Percentiles rank a stretch among this genome's conserved stretches.
phyloP scores from a whole-genome alignment of 371 early-diverging fungal species.

The Lichtheimia ornata region DNA sequence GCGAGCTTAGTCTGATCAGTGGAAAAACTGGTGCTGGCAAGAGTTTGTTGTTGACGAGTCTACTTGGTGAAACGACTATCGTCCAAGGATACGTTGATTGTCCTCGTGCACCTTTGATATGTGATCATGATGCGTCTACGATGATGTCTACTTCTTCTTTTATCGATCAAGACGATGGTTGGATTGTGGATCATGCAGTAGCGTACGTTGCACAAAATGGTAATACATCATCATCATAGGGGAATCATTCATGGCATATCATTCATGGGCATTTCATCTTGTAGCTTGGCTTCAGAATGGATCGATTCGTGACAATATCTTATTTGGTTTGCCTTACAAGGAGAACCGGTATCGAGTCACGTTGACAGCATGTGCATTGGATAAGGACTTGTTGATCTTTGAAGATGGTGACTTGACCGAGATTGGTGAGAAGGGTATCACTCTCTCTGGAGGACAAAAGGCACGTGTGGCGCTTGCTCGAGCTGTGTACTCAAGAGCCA shows the following conservation, averaged over 20 bases:
- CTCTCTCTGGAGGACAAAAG: conserved; percentile 78
- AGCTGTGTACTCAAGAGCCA: conserved; percentile 80
- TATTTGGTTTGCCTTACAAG: conserved; percentile 49
- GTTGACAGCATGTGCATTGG: conserved; percentile 60
- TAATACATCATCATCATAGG: conserved; percentile 1
- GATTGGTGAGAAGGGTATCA: conserved; percentile 87
- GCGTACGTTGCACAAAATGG: conserved; percentile 33
- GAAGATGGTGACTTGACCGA: conserved; percentile 88
- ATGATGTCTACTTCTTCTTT: not conserved
- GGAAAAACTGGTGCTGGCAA: conserved; percentile 74
- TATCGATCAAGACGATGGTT: conserved; percentile 17
- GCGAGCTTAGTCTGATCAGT: conserved; percentile 56
- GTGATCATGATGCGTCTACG: conserved; percentile 7
- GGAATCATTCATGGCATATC: not conserved
- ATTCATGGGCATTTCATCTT: not conserved
- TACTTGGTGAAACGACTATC: conserved; percentile 62
- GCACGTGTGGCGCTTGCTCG: conserved; percentile 82
- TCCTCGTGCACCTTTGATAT: conserved; percentile 39
- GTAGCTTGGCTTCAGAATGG: conserved; percentile 85
- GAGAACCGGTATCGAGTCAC: conserved; percentile 53
- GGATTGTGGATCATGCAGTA: conserved; percentile 27
- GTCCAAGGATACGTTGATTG: conserved; percentile 41
- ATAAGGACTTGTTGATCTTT: conserved; percentile 52
- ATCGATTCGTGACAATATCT: conserved; percentile 67
- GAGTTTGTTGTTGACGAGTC: conserved; percentile 61